Evolutionary conservation across 2,329 filamentous ascomycete genomes (phyloP).

Genomic region (Westerdykella sp.): DNA sequence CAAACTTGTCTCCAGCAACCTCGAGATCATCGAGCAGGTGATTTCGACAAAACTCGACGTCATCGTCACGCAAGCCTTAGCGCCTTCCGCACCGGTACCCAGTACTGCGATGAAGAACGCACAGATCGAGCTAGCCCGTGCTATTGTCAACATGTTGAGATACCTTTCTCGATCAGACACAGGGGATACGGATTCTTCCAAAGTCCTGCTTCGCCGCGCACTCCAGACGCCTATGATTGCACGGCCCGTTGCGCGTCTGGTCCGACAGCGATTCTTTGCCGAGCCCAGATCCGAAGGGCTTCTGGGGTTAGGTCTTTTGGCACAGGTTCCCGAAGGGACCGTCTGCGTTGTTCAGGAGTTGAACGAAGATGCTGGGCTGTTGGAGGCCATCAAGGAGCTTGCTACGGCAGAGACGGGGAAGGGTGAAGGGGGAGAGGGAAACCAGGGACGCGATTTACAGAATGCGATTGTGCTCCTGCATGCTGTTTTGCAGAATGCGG

Average conservation of each 20-base stretch:
- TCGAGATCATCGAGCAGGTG: slow-evolving; percentile 27
- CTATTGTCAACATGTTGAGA: slow-evolving; percentile 23
- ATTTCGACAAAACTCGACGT: slow-evolving; percentile 22
- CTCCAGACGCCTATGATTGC: slow-evolving; percentile 25
- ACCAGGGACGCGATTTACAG: slow-evolving; percentile 27
- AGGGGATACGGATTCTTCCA: slow-evolving; percentile 19
- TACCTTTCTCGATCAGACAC: slow-evolving; percentile 14
- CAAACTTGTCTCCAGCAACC: slow-evolving; percentile 29
- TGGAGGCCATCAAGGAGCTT: slow-evolving; percentile 31
- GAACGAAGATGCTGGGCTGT: slow-evolving; percentile 21
- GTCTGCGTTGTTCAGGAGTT: slow-evolving; percentile 23
- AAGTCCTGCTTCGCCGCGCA: slow-evolving; percentile 16
- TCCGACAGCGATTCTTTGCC: slow-evolving; percentile 32
- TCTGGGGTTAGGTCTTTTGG: slow-evolving; percentile 31
- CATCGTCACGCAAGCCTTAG: slow-evolving; percentile 26
- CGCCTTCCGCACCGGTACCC: slow-evolving; percentile 26
- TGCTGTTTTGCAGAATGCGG: slow-evolving; percentile 29
- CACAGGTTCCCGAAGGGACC: slow-evolving; percentile 25
- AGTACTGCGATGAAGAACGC: slow-evolving; percentile 37
- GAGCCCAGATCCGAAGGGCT: slow-evolving; percentile 33
- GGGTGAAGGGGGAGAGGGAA: slow-evolving; percentile 15
- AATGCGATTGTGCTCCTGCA: slow-evolving; percentile 34
- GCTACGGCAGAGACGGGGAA: slow-evolving; percentile 17
- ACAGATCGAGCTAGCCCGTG: slow-evolving; percentile 29
- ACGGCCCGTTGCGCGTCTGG: slow-evolving; percentile 26